Base-by-base conservation (phyloP, 345 rosid genomes). In the Microthlaspi erraticum region DNA sequence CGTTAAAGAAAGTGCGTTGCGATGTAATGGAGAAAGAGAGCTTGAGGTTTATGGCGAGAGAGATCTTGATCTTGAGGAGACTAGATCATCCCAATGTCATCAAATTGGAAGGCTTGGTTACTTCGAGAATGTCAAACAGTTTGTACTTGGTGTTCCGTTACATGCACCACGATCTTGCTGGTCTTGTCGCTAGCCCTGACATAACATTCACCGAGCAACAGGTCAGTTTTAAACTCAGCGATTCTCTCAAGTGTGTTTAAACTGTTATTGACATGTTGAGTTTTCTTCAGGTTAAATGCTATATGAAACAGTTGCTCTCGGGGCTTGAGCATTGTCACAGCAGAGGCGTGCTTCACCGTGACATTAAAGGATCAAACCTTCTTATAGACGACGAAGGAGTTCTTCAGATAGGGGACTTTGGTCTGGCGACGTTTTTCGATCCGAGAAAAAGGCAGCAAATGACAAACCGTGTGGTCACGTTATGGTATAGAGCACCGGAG, bases 301-400 rank as follows among this genome's bases (percentile, higher is more conserved):
- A 60, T 42, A 60, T 60, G 65, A 60, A 60, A 31, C 65, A 60
- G 9, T 10, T 60, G 16, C 65, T 60, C 51, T 60, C 65, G n/a
- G 65, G 65, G 2, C 65, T 60, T 10, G 51, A 60, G 51, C 51
- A 60, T 60, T 60, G 65, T 26, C 65, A 60, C 48, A 60, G 33
- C 26, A 11, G 65, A 60, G 65, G 65, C 5, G 65, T 60, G 11
- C 51, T 60, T 60, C 65, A 60, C 65, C 65, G 65, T 42, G 65
- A 60, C 43, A 60, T 60, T 11, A 60, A 60, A 42, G 65, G 65
- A 60, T 60, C 65, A 60, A 60, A 60, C 38, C 65, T 60, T 60
- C 65, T 60, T 26, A 60, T 60, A 60, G 51, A 42, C 23, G 65
- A 60, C 9, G 65, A 29, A n/a, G 65, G 65, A 60, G 65, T 60